Conservation (phyloP, 495 filamentous ascomycete genomes). For the Lichina pygmaea region DNA sequence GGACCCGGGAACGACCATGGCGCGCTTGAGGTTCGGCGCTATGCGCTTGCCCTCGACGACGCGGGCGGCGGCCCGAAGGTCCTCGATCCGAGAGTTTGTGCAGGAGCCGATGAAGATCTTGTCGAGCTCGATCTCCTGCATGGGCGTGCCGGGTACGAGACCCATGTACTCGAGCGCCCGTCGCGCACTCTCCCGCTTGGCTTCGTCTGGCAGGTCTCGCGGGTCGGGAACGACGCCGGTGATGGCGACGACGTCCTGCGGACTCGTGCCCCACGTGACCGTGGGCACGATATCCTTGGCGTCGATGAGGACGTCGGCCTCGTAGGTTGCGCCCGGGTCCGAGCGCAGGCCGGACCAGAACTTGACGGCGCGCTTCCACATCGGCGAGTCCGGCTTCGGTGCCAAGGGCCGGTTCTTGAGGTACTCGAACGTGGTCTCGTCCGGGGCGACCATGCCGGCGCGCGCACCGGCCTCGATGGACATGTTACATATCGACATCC, state of each 20-base stretch:
- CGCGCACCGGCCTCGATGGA: conserved; percentile 92
- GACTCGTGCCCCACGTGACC: conserved; percentile 89
- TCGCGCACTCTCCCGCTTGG: conserved; percentile 48
- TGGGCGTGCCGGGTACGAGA: conserved; percentile 51
- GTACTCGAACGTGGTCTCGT: conserved; percentile 83
- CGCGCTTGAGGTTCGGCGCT: conserved; percentile 66
- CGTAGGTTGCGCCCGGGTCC: conserved; percentile 64
- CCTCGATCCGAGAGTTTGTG: conserved; percentile 92
- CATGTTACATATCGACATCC: conserved; percentile 99
- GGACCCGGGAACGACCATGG: conserved; percentile 89
- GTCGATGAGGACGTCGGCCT: conserved; percentile 65
- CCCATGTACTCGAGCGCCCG: conserved; percentile 94
- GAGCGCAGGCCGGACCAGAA: conserved; percentile 78
- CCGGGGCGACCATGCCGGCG: conserved; percentile 90
- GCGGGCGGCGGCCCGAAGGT: conserved; percentile 66
- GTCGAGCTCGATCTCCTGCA: conserved; percentile 76
- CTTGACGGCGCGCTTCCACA: conserved; percentile 71
- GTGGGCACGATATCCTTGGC: conserved; percentile 82
- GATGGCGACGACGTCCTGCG: conserved; percentile 86
- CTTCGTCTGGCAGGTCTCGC: conserved; percentile 52
- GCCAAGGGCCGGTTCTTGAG: conserved; percentile 74
- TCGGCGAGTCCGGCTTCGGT: conserved; percentile 51
- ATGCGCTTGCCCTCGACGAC: conserved; percentile 70
- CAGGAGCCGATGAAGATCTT: conserved; percentile 97
- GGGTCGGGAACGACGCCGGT: conserved; percentile 73